Percentiles rank a stretch among this genome's conserved stretches.
These are phyloP conservation scores for Cynanchum wilfordii DNA, from an alignment of 257 asterid genomes.

Conservation along the genomic window DNA sequence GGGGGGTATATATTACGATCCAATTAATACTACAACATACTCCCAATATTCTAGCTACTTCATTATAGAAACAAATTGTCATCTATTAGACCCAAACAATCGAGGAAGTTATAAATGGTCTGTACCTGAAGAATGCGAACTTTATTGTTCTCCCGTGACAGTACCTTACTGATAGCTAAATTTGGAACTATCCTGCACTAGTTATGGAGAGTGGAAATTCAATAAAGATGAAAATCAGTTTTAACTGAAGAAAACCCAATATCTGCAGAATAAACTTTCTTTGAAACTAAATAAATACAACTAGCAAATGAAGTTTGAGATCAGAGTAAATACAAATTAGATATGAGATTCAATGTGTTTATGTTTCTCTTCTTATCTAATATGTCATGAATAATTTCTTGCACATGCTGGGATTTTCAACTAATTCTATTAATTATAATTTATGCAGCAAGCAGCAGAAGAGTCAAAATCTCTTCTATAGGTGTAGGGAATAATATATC, in stretches of 20 bases:
- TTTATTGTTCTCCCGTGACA: slow-evolving; percentile 81
- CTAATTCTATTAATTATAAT: not conserved
- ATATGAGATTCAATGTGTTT: not conserved
- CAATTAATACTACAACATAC: not conserved
- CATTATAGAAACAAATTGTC: not conserved
- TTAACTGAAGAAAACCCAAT: not conserved
- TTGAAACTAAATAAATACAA: not conserved
- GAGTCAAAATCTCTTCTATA: not conserved
- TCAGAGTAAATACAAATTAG: not conserved
- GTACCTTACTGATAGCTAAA: slow-evolving; percentile 90
- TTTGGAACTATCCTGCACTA: slow-evolving; percentile 91
- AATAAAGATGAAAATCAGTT: not conserved
- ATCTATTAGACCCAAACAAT: not conserved
- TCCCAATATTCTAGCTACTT: not conserved
- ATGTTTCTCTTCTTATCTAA: not conserved
- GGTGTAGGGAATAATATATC: not conserved
- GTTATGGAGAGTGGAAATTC: slow-evolving; percentile 6
- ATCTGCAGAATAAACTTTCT: not conserved
- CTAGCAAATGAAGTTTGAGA: not conserved
- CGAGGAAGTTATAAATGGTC: not conserved
- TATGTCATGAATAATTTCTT: not conserved
- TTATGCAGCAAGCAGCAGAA: not conserved
- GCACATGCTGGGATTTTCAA: not conserved
- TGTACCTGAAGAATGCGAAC: slow-evolving; percentile 92
- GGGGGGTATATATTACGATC: not conserved